Percentiles rank a stretch among this genome's conserved stretches.
These are phyloP conservation scores for Penicillium cataractarum DNA, from an alignment of 495 filamentous ascomycete genomes.

Conservation along the genomic window DNA sequence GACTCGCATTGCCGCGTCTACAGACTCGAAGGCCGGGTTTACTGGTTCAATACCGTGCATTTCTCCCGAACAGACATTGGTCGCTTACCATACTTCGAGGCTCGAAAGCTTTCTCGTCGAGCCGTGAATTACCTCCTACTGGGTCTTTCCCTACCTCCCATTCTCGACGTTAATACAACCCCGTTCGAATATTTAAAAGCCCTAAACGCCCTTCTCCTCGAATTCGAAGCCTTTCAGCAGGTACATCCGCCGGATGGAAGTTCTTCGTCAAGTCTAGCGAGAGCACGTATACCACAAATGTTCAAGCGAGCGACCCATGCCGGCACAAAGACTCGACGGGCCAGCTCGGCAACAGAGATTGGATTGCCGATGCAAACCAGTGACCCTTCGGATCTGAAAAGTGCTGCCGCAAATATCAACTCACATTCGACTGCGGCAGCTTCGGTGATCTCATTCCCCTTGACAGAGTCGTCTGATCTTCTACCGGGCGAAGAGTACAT, in stretches of 20 bases:
- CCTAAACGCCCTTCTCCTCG: slow-evolving; percentile 80
- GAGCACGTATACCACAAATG: slow-evolving; percentile 84
- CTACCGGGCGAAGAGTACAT: slow-evolving; percentile 79
- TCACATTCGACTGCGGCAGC: slow-evolving; percentile 44
- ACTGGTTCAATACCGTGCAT: slow-evolving; percentile 96
- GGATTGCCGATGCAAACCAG: slow-evolving; percentile 61
- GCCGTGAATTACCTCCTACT: slow-evolving; percentile 94
- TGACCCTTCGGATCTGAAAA: slow-evolving; percentile 55
- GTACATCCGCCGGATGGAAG: slow-evolving; percentile 77
- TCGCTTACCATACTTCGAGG: slow-evolving; percentile 82
- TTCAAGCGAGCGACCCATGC: slow-evolving; percentile 73
- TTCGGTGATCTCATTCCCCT: slow-evolving; percentile 48
- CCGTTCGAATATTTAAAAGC: slow-evolving; percentile 84
- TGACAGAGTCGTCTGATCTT: slow-evolving; percentile 57
- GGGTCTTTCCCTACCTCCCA: slow-evolving; percentile 84
- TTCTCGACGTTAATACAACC: slow-evolving; percentile 81
- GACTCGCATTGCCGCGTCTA: not conserved
- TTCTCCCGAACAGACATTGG: slow-evolving; percentile 82
- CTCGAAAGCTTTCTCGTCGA: slow-evolving; percentile 76
- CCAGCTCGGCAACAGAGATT: slow-evolving; percentile 70
- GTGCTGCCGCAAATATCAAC: slow-evolving; percentile 42
- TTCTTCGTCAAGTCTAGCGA: slow-evolving; percentile 69
- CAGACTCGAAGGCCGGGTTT: slow-evolving; percentile 89
- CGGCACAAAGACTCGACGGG: slow-evolving; percentile 68
- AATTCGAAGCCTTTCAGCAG: slow-evolving; percentile 92